These are phyloP conservation scores for Acacia pycnantha DNA, from an alignment of 331 rosid genomes.

Conservation along the genomic window DNA sequence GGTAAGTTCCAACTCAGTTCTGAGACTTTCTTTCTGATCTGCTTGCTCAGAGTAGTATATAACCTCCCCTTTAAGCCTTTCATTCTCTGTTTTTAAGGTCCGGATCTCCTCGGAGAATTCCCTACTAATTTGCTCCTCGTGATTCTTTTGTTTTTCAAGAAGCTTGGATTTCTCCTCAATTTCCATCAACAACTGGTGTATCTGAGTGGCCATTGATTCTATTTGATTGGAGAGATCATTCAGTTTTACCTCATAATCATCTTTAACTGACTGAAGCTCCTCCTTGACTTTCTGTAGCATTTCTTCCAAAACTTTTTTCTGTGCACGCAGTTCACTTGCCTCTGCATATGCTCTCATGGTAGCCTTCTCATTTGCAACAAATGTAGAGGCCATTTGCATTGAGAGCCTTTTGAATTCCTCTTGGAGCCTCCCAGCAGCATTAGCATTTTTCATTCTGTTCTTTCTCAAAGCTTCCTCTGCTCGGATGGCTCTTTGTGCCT, in stretches of 20 bases:
- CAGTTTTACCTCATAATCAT: constrained; percentile 46
- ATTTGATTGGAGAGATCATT: constrained; percentile 53
- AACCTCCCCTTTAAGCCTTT: constrained; percentile 54
- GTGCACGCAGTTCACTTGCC: constrained; percentile 61
- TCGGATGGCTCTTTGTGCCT: constrained; percentile 88
- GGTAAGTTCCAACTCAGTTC: constrained; percentile 50
- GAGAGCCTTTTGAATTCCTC: constrained; percentile 84
- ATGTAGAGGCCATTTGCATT: constrained; percentile 71
- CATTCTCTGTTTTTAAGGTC: constrained; percentile 55
- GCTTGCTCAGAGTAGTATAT: constrained; percentile 38
- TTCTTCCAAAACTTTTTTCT: constrained; percentile 61
- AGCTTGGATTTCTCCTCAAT: constrained; percentile 58
- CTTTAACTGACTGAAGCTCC: constrained; percentile 50
- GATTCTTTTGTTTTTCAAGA: constrained; percentile 54
- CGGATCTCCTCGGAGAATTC: constrained; percentile 60
- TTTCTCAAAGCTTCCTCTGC: constrained; percentile 84
- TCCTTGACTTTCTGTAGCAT: constrained; percentile 49
- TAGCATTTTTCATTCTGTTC: constrained; percentile 66
- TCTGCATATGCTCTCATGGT: constrained; percentile 70
- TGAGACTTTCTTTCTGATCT: constrained; percentile 41
- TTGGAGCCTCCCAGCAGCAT: constrained; percentile 85
- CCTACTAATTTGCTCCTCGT: constrained; percentile 45
- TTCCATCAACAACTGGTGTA: constrained; percentile 54
- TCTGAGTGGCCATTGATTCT: constrained; percentile 48
- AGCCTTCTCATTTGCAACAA: constrained; percentile 87